Evolutionary conservation across 257 asterid genomes (phyloP).

Genomic region (Solanum paucissectum): DNA sequence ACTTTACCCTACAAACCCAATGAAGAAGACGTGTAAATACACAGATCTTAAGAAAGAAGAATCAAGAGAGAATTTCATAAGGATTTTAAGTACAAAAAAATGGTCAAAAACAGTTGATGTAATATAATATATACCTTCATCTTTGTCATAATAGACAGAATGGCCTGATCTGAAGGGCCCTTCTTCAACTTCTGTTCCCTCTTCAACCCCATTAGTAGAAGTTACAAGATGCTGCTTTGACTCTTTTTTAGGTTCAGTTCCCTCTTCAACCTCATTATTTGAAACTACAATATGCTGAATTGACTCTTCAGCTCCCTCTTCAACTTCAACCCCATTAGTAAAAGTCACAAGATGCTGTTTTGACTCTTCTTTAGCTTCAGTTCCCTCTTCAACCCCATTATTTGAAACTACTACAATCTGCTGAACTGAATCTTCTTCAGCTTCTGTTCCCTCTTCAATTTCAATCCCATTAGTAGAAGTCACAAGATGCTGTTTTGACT

Average conservation of each 20-base stretch:
- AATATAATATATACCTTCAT: constrained; percentile 32
- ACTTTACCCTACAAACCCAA: constrained; percentile 5
- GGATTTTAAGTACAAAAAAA: not conserved
- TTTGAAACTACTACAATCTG: not conserved
- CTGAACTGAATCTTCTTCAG: not conserved
- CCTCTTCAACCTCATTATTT: not conserved
- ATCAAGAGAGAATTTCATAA: not conserved
- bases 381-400: not conserved
- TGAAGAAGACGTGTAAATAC: not conserved
- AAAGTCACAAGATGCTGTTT: not conserved
- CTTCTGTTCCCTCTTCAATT: not conserved
- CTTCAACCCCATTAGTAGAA: not conserved
- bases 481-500: not conserved
- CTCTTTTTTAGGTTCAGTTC: constrained; percentile 11
- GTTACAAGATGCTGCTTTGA: constrained; percentile 2
- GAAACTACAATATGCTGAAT: not conserved
- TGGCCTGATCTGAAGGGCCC: constrained; percentile 13
- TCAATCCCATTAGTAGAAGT: not conserved
- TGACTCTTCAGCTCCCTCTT: not conserved
- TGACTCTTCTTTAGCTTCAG: not conserved
- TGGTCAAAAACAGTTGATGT: not conserved
- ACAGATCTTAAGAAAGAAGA: not conserved
- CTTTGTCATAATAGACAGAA: constrained; percentile 47
- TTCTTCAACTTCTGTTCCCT: constrained; percentile 13
- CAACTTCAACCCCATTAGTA: not conserved